Percentiles rank a stretch among this genome's conserved stretches.
These are phyloP conservation scores for Suhomyces terraborum DNA, from an alignment of 1,139 yeast species.

Conservation along the genomic window DNA sequence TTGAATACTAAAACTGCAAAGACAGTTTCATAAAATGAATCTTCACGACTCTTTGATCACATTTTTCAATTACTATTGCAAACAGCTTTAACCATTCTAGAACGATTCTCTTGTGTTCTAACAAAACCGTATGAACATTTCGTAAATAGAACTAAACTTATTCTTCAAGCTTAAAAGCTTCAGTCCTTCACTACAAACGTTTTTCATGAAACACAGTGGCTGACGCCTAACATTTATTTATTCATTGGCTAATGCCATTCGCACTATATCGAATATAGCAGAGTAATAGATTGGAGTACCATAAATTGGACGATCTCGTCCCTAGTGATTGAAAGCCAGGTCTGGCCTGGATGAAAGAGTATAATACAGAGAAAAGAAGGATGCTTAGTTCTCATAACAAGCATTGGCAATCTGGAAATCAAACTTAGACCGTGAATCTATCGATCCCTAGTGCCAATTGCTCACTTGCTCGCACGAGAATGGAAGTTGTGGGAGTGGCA, in stretches of 20 bases:
- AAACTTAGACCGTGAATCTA: conserved; percentile 10
- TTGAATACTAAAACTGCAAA: too few relatives aligned
- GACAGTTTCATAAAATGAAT: too few relatives aligned
- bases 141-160: too few relatives aligned
- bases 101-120: too few relatives aligned
- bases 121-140: too few relatives aligned
- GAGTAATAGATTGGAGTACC: not conserved
- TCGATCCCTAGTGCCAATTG: conserved; percentile 3
- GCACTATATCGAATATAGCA: not conserved
- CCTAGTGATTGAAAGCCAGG: conserved; percentile 12
- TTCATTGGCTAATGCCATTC: not conserved
- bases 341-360: conserved; percentile 6
- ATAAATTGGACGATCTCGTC: conserved; percentile 6
- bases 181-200: too few relatives aligned
- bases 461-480: conserved; percentile 5
- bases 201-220: not conserved
- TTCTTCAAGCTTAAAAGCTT: too few relatives aligned
- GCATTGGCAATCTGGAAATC: conserved; percentile 14
- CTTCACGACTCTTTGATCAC: too few relatives aligned
- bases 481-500: not conserved
- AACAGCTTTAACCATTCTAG: too few relatives aligned
- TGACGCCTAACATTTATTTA: conserved; percentile 2
- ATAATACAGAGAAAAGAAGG: conserved; percentile 13
- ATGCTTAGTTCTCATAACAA: conserved; percentile 15
- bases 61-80: too few relatives aligned